Conservation (phyloP, 129 eudicot species). For the Flaveria brownii region DNA sequence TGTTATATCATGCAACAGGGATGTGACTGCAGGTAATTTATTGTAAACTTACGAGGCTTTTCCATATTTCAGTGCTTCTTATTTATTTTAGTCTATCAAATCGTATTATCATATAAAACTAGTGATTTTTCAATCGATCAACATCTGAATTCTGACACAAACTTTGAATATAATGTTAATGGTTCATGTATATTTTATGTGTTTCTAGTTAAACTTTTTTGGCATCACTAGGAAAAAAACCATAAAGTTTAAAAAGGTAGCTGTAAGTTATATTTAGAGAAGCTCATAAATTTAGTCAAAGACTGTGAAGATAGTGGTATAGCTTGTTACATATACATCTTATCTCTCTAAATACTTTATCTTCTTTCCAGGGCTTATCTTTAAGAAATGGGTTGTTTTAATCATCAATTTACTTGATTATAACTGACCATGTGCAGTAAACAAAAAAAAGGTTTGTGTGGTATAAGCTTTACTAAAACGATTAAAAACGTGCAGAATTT, state of each 20-base stretch:
- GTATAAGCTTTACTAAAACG: not conserved
- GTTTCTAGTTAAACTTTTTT: no score
- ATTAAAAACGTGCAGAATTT: not conserved
- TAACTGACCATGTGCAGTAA: not conserved
- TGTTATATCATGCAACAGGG: constrained; percentile 33
- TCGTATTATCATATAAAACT: constrained; percentile 10
- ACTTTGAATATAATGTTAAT: not conserved
- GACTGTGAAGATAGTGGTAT: no score
- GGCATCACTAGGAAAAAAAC: no score
- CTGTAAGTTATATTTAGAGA: no score
- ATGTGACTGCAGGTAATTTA: constrained; percentile 43
- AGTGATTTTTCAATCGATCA: not conserved
- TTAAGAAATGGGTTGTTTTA: not conserved
- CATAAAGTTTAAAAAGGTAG: no score
- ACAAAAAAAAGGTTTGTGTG: not conserved
- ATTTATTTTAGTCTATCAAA: constrained; percentile 12
- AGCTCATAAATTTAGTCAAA: no score
- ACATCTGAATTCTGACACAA: not conserved
- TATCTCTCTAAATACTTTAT: no score
- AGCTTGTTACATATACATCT: not conserved
- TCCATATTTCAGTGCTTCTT: constrained; percentile 35
- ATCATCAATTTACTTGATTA: not conserved
- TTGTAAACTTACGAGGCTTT: constrained; percentile 41
- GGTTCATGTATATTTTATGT: no score
- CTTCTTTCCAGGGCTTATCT: no score